Base-by-base conservation (phyloP, 257 asterid species). In the Rehmannia glutinosa region DNA sequence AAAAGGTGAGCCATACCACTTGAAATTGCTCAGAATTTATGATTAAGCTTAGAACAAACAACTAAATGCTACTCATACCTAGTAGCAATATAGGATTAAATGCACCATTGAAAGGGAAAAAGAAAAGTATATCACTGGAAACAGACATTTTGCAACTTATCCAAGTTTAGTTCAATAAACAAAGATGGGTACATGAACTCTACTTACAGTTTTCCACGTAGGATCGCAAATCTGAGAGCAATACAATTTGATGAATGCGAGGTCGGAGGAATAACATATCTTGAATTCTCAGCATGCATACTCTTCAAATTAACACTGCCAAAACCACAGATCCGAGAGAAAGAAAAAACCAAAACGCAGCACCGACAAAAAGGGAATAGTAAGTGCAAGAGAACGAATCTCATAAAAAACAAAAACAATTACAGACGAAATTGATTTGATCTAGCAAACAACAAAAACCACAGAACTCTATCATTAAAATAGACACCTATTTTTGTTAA, bases 251-350 rank as follows among this genome's bases (percentile, higher is more conserved):
- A 80, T n/a, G 94, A 82, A 10, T 97, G 96, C 15, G 97, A 91
- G 27, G 82, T 79, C 61, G 90, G 85, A 49, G 96, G 87, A 53
- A 90, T 73, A 75, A 83, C 75, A 75, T 82, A 59, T 66, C 82
- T 73, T 33, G 85, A 74, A 76, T 91, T 83, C 80, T 82, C 97
- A 54, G 95, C 95, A 78, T 94, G 99, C 88, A 94, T 65, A 67
- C 91, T 85, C 90, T 88, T 91, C 84, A 91, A 79, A 83, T 94
- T 88, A 76, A 94, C 82, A 79, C 99, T 94, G 97, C 80, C 78
- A 84, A 81, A 83, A 83, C 15, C 71, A 82, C 54, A 75, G 81
- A 72, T 81, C 69, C 78, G 79, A 84, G 90, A 81, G 77, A n/a
- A 75, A 68, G 74, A 68, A 51, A 38, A 42, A 66, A 74, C 67